phyloP scores from a whole-genome alignment of 495 filamentous ascomycete species.

The Neurospora sp. region DNA sequence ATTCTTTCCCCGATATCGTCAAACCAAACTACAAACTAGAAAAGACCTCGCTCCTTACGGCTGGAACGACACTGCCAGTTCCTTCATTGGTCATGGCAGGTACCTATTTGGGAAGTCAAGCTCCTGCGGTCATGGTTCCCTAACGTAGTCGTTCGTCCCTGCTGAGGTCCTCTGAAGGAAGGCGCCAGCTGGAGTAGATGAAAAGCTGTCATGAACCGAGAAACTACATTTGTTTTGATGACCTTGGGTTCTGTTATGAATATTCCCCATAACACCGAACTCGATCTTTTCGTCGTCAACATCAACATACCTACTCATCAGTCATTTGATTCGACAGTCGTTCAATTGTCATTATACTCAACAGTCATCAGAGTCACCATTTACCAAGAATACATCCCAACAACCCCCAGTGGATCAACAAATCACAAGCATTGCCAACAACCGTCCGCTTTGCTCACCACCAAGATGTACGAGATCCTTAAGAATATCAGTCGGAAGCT shows the following conservation, averaged over 20 bases:
- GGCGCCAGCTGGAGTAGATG: background rate
- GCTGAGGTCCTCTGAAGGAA: background rate
- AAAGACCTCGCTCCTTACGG: background rate
- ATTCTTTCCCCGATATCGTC: background rate
- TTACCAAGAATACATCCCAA: background rate
- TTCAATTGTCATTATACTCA: background rate
- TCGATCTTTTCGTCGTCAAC: background rate
- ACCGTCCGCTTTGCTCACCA: background rate
- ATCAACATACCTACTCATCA: background rate
- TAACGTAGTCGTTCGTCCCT: background rate
- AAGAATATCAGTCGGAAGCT: background rate
- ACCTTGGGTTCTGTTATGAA: background rate
- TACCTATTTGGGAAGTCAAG: background rate
- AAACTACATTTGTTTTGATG: background rate
- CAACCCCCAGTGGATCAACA: background rate
- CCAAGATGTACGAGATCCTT: background rate
- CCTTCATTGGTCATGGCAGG: background rate
- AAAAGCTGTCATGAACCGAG: background rate
- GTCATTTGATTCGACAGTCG: background rate
- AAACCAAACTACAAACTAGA: background rate
- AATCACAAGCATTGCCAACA: background rate
- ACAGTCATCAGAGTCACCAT: background rate
- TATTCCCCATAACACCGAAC: background rate
- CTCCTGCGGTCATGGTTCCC: background rate
- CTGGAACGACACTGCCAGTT: background rate